Conservation (phyloP, 2,329 filamentous ascomycete species). For the Trichocomaceae sp. region DNA sequence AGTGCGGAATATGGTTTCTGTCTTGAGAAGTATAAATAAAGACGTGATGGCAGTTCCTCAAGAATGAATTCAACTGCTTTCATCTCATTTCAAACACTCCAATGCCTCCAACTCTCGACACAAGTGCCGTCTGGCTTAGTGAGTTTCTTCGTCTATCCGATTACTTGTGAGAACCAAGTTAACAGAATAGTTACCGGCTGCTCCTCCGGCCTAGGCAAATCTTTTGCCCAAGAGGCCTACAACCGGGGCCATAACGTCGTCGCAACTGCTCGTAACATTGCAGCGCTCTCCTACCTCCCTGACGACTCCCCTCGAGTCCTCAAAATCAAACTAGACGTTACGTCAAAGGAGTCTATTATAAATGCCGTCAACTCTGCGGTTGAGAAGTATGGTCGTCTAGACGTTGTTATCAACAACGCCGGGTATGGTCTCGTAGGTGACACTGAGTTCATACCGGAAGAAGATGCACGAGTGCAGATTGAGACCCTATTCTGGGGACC, state of each 20-base stretch:
- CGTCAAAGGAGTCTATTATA: slow-evolving; percentile 32
- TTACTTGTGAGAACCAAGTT: no score
- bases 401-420: slow-evolving; percentile 20
- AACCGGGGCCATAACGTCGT: slow-evolving; percentile 39
- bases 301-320: slow-evolving; percentile 34
- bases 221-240: slow-evolving; percentile 34
- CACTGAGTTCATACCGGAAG: slow-evolving; percentile 16
- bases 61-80: no score
- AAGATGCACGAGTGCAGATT: slow-evolving; percentile 13
- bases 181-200: slow-evolving; percentile 41
- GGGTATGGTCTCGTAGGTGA: slow-evolving; percentile 19
- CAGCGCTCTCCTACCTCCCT: slow-evolving; percentile 38
- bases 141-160: no score
- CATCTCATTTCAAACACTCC: no score
- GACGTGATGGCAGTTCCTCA: no score
- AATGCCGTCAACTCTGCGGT: slow-evolving; percentile 29
- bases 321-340: slow-evolving; percentile 46
- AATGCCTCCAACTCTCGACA: no score
- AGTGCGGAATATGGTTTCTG: no score
- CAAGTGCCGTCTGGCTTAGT: slow-evolving; percentile 32
- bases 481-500: slow-evolving; percentile 33
- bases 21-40: no score
- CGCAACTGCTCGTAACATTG: slow-evolving; percentile 44
- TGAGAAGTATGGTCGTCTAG: slow-evolving; percentile 33
- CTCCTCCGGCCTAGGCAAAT: slow-evolving; percentile 44